A percentile compares a stretch with the other conserved stretches of the same genome.
Conservation (phyloP, 2,329 filamentous ascomycete genomes). For the Pestalotiopsis sp. region DNA sequence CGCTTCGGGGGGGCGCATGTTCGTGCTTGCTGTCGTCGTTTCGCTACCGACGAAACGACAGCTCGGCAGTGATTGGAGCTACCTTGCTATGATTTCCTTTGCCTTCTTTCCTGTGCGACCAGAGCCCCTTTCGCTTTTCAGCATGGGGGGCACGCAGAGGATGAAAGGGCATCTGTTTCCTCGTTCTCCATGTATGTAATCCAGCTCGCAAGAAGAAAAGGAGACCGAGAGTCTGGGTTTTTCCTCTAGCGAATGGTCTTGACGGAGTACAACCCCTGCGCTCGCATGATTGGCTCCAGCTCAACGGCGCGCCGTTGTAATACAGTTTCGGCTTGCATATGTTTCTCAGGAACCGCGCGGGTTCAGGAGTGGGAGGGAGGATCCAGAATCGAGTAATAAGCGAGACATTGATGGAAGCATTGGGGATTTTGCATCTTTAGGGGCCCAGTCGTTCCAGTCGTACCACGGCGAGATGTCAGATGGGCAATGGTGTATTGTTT, state of each 20-base stretch:
- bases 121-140: neutral
- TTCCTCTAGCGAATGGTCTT: too few species aligned
- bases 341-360: neutral
- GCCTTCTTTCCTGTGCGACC: neutral
- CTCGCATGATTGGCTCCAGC: neutral
- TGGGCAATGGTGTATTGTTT: neutral
- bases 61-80: neutral
- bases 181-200: too few species aligned
- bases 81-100: neutral
- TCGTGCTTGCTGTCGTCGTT: neutral
- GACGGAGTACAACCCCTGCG: neutral
- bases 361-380: neutral
- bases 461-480: neutral
- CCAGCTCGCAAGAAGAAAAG: neutral
- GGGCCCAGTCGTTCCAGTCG: neutral
- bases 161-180: too few species aligned
- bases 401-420: neutral
- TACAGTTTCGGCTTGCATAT: neutral
- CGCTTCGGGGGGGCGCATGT: too few species aligned
- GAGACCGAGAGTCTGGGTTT: neutral
- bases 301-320: neutral
- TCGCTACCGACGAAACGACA: neutral
- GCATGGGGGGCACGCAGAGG: neutral
- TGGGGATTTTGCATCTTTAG: neutral
- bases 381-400: neutral